Percentiles rank a stretch among this genome's conserved stretches.
These are phyloP conservation scores for Globisporangium barbulae DNA, from an alignment of 352 stramenopile species.

Conservation along the genomic window DNA sequence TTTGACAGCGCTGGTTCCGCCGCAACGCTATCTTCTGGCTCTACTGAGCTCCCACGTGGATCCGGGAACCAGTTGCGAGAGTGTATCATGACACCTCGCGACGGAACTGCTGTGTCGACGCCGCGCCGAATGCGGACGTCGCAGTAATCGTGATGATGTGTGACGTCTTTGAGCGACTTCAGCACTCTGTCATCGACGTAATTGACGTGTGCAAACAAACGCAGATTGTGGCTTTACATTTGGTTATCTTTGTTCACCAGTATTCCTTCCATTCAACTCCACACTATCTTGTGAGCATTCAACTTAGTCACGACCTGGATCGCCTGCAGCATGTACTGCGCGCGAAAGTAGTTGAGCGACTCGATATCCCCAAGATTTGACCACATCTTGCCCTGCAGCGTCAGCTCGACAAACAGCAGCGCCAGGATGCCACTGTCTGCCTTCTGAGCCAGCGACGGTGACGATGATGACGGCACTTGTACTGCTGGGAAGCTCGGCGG, in stretches of 20 bases:
- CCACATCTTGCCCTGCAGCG: slow-evolving; percentile 2
- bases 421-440: slow-evolving; percentile 11
- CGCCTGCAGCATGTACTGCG: slow-evolving; percentile 10
- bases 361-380: background rate
- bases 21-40: slow-evolving; percentile 4
- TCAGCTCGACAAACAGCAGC: slow-evolving; percentile 12
- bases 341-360: slow-evolving; percentile 11
- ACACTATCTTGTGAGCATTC: slow-evolving; percentile 1
- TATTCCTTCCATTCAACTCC: background rate
- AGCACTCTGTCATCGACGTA: background rate
- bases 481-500: background rate
- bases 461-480: background rate
- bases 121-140: background rate
- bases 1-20: background rate
- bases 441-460: background rate
- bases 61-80: background rate
- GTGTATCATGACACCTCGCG: background rate
- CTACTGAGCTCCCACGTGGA: background rate
- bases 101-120: background rate
- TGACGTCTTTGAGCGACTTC: background rate
- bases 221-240: too few relatives aligned
- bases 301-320: slow-evolving; percentile 5
- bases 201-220: background rate
- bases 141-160: background rate
- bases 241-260: background rate